Percentiles rank a stretch among this genome's conserved stretches.
Conservation (phyloP, 1,284 basidiomycete genomes). For the Somion occarium region DNA sequence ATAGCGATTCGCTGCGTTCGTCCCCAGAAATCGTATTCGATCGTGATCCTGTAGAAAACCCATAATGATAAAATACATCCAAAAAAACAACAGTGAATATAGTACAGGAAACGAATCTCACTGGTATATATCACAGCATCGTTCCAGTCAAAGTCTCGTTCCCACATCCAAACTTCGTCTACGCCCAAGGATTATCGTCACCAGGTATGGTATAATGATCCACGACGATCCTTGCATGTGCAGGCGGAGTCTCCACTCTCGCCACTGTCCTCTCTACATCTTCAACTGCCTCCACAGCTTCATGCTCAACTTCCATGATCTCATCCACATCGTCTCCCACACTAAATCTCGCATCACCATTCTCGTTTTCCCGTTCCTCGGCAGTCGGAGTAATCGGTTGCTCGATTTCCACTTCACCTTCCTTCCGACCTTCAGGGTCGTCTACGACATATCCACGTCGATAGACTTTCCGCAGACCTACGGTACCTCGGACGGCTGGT, state of each 20-base stretch:
- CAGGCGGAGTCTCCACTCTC: constrained; percentile 39
- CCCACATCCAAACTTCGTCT: constrained; percentile 2
- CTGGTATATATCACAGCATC: too few species aligned
- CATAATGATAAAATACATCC: too few species aligned
- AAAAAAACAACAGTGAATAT: too few species aligned
- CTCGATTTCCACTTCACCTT: constrained; percentile 37
- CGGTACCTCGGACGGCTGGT: constrained; percentile 33
- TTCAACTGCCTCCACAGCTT: constrained; percentile 18
- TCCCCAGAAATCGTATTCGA: too few species aligned
- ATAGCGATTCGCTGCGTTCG: too few species aligned
- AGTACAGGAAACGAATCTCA: too few species aligned
- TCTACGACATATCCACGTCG: constrained; percentile 44
- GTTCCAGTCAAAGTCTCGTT: too few species aligned
- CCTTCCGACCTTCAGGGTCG: constrained; percentile 13
- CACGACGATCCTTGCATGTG: constrained; percentile 33
- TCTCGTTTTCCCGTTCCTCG: constrained; percentile 16
- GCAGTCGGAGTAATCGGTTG: constrained; percentile 15
- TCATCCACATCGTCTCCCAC: constrained; percentile 25
- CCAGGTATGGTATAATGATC: constrained; percentile 28
- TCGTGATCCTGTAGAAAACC: too few species aligned
- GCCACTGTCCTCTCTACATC: constrained; percentile 14
- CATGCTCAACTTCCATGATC: constrained; percentile 25
- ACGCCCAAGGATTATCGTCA: constrained; percentile 55
- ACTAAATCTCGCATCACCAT: constrained; percentile 11
- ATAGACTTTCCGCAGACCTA: constrained; percentile 48